Conservation (phyloP, 345 rosid genomes). For the Syzygium aqueum region DNA sequence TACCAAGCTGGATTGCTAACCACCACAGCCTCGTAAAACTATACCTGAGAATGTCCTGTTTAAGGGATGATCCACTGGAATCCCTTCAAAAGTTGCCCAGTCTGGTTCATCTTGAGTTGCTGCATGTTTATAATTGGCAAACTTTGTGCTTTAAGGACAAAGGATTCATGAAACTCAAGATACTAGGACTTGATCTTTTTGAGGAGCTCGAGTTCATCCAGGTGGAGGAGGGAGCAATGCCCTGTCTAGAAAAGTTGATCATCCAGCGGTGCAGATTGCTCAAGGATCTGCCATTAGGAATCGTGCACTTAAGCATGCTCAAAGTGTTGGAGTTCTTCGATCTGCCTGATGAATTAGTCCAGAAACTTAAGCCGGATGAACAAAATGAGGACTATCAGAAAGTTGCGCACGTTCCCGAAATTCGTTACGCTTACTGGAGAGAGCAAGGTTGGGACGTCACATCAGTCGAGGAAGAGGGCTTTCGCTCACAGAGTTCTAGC, state of each 20-base stretch:
- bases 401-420: slow-evolving; percentile 20
- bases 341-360: slow-evolving; percentile 19
- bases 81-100: slow-evolving; percentile 21
- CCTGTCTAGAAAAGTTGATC: slow-evolving; percentile 13
- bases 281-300: slow-evolving; percentile 14
- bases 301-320: slow-evolving; percentile 17
- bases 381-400: slow-evolving; percentile 10
- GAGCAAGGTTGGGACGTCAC: slow-evolving; percentile 24
- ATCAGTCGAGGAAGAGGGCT: slow-evolving; percentile 1
- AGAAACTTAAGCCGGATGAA: slow-evolving; percentile 4
- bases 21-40: slow-evolving; percentile 15
- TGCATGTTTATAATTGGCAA: slow-evolving; percentile 12
- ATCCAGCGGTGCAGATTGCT: slow-evolving; percentile 17
- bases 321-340: slow-evolving; percentile 24
- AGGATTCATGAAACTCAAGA: slow-evolving; percentile 23
- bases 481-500: neutral
- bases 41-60: slow-evolving; percentile 13
- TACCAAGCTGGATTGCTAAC: slow-evolving; percentile 19
- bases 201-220: slow-evolving; percentile 11
- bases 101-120: slow-evolving; percentile 24
- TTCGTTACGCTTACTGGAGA: slow-evolving; percentile 16
- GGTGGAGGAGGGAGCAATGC: slow-evolving; percentile 22
- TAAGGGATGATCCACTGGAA: slow-evolving; percentile 22
- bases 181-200: slow-evolving; percentile 19
- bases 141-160: slow-evolving; percentile 9